Evolutionary conservation across 305 asterid genomes (phyloP).

Genomic region (Plantago lanceolata): DNA sequence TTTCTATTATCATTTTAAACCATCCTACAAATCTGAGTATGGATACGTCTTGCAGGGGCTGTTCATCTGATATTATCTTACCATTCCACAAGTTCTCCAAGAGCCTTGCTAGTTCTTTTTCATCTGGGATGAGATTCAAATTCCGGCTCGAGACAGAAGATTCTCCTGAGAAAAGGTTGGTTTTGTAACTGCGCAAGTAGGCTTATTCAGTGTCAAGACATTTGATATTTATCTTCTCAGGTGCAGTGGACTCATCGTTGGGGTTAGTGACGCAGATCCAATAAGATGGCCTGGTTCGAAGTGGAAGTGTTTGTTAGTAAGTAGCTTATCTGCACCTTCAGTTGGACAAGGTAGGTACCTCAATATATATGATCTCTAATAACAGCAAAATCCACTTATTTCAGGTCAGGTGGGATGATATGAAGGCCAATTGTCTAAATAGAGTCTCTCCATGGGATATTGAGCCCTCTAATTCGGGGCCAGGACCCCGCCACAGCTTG

Average conservation of each 20-base stretch:
- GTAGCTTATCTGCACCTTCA: conserved; percentile 16
- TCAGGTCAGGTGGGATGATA: conserved; percentile 95
- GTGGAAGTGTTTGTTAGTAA: conserved; percentile 90
- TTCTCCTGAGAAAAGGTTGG: conserved; percentile 31
- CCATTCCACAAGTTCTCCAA: conserved; percentile 10
- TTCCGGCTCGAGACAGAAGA: conserved; percentile 1
- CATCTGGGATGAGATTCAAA: conserved; percentile 8
- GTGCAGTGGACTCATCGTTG: conserved; percentile 73
- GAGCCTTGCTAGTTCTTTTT: conserved; percentile 4
- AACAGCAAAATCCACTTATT: neutral
- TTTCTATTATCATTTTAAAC: neutral
- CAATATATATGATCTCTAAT: neutral
- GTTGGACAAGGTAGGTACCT: too few relatives aligned
- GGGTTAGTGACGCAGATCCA: conserved; percentile 74
- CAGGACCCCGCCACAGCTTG: conserved; percentile 55
- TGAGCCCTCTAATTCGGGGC: conserved; percentile 54
- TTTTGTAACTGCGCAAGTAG: conserved; percentile 5
- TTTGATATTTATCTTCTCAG: conserved; percentile 31
- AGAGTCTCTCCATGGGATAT: conserved; percentile 99
- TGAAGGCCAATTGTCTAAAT: conserved; percentile 57
- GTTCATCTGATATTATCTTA: conserved; percentile 5
- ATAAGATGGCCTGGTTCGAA: conserved; percentile 89
- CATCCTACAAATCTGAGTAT: neutral
- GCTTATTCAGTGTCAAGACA: conserved; percentile 6
- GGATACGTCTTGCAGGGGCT: neutral